These are phyloP conservation scores for Neltuma alba DNA, from an alignment of 306 rosid genomes.

Conservation along the genomic window DNA sequence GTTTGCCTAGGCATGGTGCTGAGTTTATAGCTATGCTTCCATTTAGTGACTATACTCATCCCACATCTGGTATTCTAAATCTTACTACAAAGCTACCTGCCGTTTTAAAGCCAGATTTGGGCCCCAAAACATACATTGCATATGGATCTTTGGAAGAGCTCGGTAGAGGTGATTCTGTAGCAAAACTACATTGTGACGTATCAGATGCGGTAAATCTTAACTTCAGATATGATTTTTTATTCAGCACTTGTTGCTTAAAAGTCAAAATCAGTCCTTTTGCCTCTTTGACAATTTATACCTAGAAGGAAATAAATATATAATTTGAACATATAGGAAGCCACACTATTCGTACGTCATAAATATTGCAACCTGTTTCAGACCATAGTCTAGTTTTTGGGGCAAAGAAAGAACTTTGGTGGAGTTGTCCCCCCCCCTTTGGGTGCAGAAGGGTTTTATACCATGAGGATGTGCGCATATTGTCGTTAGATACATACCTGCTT, in stretches of 20 bases:
- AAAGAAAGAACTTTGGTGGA: background rate
- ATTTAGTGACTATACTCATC: conserved; percentile 64
- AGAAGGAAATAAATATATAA: background rate
- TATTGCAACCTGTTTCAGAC: background rate
- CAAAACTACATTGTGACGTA: conserved; percentile 71
- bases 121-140: conserved; percentile 71
- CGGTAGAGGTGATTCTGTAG: conserved; percentile 68
- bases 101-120: conserved; percentile 67
- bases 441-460: background rate
- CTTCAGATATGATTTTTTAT: conserved; percentile 21
- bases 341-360: background rate
- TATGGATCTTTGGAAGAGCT: conserved; percentile 66
- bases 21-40: conserved; percentile 70
- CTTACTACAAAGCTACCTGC: conserved; percentile 67
- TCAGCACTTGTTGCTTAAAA: conserved; percentile 6
- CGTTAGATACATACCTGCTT: background rate
- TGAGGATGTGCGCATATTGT: background rate
- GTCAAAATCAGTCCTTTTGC: background rate
- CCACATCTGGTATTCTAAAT: conserved; percentile 63
- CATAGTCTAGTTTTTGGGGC: no score
- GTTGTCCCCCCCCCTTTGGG: background rate
- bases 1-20: conserved; percentile 68
- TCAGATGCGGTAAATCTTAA: conserved; percentile 63
- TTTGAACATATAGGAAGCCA: background rate
- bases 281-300: background rate